These are phyloP conservation scores for Cruciata laevipes DNA, from an alignment of 257 asterid genomes.

Conservation along the genomic window DNA sequence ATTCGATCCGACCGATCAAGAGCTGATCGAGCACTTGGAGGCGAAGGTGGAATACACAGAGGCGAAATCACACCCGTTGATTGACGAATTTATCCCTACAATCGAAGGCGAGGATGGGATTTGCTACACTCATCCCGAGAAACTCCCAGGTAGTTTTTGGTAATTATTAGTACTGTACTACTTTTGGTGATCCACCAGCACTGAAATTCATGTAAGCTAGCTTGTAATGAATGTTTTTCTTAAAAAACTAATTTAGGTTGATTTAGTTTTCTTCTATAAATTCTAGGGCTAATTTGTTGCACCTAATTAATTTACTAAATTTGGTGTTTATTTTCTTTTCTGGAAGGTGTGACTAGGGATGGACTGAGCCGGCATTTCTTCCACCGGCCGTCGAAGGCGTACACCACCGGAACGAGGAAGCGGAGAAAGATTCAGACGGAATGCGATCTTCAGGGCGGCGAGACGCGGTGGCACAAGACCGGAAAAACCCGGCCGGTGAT, in stretches of 20 bases:
- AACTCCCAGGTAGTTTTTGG: slow-evolving; percentile 54
- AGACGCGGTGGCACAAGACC: slow-evolving; percentile 99
- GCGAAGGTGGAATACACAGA: slow-evolving; percentile 78
- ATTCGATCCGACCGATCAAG: slow-evolving; percentile 98
- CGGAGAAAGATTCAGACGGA: slow-evolving; percentile 87
- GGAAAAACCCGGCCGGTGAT: slow-evolving; percentile 96
- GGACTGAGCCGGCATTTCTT: slow-evolving; percentile 91
- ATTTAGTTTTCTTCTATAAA: background rate
- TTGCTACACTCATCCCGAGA: slow-evolving; percentile 66
- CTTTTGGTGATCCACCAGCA: background rate
- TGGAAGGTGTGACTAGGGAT: slow-evolving; percentile 78
- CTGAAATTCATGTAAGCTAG: background rate
- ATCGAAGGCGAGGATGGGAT: slow-evolving; percentile 72
- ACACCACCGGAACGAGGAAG: slow-evolving; percentile 97
- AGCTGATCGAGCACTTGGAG: slow-evolving; percentile 91
- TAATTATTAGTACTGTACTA: background rate
- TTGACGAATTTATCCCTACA: slow-evolving; percentile 63
- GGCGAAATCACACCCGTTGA: slow-evolving; percentile 91
- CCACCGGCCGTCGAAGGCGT: slow-evolving; percentile 97
- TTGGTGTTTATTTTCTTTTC: background rate
- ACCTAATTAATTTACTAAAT: too few species aligned
- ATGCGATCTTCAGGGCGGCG: slow-evolving; percentile 85
- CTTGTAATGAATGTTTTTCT: background rate
- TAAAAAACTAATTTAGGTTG: background rate
- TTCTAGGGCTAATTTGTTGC: slow-evolving; percentile 53